Evolutionary conservation across 352 stramenopile genomes (phyloP).

Genomic region (Pythium sukuiense): DNA sequence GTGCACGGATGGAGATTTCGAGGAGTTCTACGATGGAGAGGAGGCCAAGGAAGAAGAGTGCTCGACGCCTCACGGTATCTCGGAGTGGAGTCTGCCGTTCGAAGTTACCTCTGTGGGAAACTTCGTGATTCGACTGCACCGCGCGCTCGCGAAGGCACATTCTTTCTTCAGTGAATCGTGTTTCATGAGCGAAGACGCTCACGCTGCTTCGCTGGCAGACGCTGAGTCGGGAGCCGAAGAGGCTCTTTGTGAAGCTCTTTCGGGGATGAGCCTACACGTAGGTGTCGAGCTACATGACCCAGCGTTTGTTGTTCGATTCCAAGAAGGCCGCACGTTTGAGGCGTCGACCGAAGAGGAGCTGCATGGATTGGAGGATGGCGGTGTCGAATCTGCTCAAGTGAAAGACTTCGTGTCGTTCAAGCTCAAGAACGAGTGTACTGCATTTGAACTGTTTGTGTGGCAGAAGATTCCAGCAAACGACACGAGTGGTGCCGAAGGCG

Average conservation of each 20-base stretch:
- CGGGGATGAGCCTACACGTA: constrained; percentile 51
- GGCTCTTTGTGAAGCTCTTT: constrained; percentile 16
- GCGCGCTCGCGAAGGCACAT: constrained; percentile 40
- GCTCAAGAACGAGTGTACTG: constrained; percentile 84
- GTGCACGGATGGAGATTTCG: constrained; percentile 7
- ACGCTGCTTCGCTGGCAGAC: constrained; percentile 1
- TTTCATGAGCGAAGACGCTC: constrained; percentile 34
- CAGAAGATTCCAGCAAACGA: constrained; percentile 72
- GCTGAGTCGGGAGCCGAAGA: constrained; percentile 22
- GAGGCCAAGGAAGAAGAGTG: constrained; percentile 1
- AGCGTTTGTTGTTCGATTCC: constrained; percentile 38
- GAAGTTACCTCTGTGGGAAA: constrained; percentile 80
- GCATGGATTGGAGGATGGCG: neutral
- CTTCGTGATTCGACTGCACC: constrained; percentile 74
- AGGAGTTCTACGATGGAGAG: constrained; percentile 3
- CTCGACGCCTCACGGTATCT: constrained; percentile 27
- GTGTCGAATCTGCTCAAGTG: constrained; percentile 29
- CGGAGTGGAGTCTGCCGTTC: constrained; percentile 79
- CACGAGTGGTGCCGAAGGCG: constrained; percentile 32
- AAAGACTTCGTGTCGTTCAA: constrained; percentile 74
- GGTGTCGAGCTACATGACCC: constrained; percentile 80
- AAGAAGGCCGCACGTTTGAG: constrained; percentile 20
- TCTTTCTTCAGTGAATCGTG: constrained; percentile 26
- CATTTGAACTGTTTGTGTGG: constrained; percentile 76
- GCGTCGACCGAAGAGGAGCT: neutral